phyloP scores from a whole-genome alignment of 176 grass and related monocot genomes.

The Lolium multiflorum region DNA sequence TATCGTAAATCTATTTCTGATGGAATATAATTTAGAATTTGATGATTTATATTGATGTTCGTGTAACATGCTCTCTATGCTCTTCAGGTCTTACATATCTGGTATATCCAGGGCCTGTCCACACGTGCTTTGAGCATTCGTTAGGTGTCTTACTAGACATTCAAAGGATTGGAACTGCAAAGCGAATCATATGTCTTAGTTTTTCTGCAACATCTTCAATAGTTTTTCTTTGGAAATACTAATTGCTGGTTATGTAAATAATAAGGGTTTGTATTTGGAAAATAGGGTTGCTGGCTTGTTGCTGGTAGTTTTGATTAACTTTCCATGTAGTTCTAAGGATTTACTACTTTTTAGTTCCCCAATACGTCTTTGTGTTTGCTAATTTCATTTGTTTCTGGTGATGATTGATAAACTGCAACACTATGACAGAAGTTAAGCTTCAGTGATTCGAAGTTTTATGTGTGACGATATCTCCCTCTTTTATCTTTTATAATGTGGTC shows the following conservation, averaged over 20 bases:
- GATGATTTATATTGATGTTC: not conserved
- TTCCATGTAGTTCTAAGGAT: not conserved
- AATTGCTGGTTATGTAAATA: too few relatives aligned
- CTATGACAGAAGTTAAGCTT: slow-evolving; percentile 25
- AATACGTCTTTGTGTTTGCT: not conserved
- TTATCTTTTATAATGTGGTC: not conserved
- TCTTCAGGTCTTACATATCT: slow-evolving; percentile 87
- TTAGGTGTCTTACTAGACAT: slow-evolving; percentile 96
- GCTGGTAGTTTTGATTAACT: too few relatives aligned
- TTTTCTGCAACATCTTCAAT: not conserved
- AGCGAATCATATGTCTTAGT: slow-evolving; percentile 74
- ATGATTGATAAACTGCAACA: slow-evolving; percentile 47
- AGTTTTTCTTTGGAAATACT: too few relatives aligned
- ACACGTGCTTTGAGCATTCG: slow-evolving; percentile 93
- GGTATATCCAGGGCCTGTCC: slow-evolving; percentile 87
- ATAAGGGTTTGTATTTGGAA: too few relatives aligned
- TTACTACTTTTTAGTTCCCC: not conserved
- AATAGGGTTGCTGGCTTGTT: too few relatives aligned
- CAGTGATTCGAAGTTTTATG: slow-evolving; percentile 46
- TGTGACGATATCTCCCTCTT: slow-evolving; percentile 34
- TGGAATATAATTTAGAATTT: not conserved
- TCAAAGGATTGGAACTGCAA: slow-evolving; percentile 58
- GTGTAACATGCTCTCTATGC: slow-evolving; percentile 18
- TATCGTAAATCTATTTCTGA: slow-evolving; percentile 5
- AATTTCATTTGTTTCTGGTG: not conserved